Evolutionary conservation across 1,284 basidiomycete genomes (phyloP).

Genomic region (Marasmius fiardii): DNA sequence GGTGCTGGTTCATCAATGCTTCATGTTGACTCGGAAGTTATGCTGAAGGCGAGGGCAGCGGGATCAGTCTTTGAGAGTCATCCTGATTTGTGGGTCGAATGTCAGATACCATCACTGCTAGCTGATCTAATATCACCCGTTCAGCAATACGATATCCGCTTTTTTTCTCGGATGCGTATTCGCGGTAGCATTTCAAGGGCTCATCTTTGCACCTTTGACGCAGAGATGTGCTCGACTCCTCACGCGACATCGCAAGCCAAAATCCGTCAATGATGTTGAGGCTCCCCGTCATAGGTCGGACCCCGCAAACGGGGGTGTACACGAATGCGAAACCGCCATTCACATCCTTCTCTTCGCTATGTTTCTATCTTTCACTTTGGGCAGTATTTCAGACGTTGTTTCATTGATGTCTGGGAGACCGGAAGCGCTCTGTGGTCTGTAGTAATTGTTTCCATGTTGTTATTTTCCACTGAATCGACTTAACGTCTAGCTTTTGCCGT

Average conservation of each 20-base stretch:
- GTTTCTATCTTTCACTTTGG: not conserved
- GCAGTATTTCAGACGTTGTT: not conserved
- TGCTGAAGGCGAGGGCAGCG: not conserved
- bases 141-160: not conserved
- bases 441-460: not conserved
- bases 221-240: not conserved
- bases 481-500: not conserved
- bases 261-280: not conserved
- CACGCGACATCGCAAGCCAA: not conserved
- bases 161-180: conserved; percentile 3
- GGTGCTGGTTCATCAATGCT: conserved; percentile 1
- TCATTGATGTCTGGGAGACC: not conserved
- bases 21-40: not conserved
- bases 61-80: not conserved
- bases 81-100: not conserved
- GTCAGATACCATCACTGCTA: not conserved
- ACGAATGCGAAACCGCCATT: not conserved
- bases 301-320: not conserved
- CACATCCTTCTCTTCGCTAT: not conserved
- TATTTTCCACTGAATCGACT: not conserved
- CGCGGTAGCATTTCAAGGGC: not conserved
- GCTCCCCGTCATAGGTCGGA: not conserved
- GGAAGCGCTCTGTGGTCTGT: not conserved
- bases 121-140: not conserved
- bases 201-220: not conserved